Evolutionary conservation across 169 alveolate species (phyloP), one percentile per base, ranked within the genome.

Genomic region (Cryptosporidium felis): DNA sequence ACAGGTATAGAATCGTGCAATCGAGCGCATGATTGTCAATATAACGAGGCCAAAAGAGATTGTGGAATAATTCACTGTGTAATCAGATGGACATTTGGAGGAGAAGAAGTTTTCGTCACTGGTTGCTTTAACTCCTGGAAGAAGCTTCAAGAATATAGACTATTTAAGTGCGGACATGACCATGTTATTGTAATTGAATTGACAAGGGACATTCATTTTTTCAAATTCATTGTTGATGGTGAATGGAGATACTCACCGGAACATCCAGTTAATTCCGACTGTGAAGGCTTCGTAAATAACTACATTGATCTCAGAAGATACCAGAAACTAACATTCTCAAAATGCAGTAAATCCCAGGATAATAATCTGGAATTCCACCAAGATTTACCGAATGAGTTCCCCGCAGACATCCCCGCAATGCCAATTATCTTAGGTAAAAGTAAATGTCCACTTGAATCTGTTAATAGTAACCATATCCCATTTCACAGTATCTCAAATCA

Each of bases 381-480:
- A 36, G 59, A 53, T 9, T 36, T 74, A 0, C 85, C 85, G 5
- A 21, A 14, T n/a, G 85, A 74, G 47, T 74, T 53, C 40, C 85
- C 85, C 18, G 85, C 65, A 40, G 85, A 74, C 56, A 67, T 67
- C 2, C 85, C 85, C 12, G 85, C 85, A 10, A 12, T 74, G n/a
- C 85, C 85, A 6, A 53, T 53, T 16, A 65, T 74, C n/a, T 42
- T 74, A 18, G 59, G 58, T 49, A 74, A 74, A 21, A 74, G 74
- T 23, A 74, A 49, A 61, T 74, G 85, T 16, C 85, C 66, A 18
- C 45, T 74, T 21, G 85, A 74, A 40, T 23, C 59, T 14, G 58
- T 8, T 1, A 74, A 74, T 26, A 49, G 56, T 5, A 40, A 53
- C 67, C 85, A 74, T 14, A 51, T 56, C 23, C 85, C 85, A 18